Evolutionary conservation across 2,329 filamentous ascomycete species (phyloP).

Genomic region (Ophiostoma sp.): DNA sequence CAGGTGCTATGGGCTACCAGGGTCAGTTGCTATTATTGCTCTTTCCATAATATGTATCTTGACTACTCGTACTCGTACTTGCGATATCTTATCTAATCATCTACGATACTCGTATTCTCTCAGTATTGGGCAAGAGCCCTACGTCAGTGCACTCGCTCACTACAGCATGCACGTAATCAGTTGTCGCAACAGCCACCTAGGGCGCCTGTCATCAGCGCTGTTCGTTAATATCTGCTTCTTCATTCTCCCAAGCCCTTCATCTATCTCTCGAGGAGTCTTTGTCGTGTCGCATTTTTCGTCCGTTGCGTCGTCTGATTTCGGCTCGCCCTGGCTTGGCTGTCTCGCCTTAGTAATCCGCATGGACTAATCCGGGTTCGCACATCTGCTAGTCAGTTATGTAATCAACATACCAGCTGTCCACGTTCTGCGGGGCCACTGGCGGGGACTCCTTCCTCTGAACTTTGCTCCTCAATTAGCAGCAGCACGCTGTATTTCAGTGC

Average conservation of each 20-base stretch:
- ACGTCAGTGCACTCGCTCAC: constrained; percentile 5
- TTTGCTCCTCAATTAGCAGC: neutral
- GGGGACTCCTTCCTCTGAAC: neutral
- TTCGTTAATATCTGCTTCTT: neutral
- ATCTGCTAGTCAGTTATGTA: neutral
- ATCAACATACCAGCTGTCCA: neutral
- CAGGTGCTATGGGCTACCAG: neutral
- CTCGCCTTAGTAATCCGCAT: neutral
- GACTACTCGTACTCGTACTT: too few relatives aligned
- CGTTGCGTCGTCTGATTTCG: neutral
- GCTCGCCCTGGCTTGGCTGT: neutral
- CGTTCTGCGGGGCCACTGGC: neutral
- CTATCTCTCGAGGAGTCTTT: neutral
- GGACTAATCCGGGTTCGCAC: neutral
- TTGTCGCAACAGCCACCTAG: neutral
- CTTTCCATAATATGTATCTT: too few relatives aligned
- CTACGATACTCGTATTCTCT: too few relatives aligned
- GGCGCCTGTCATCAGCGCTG: neutral
- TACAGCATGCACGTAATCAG: neutral
- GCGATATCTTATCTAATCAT: too few relatives aligned
- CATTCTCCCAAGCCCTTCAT: neutral
- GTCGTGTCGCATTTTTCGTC: neutral
- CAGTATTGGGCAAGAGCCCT: neutral
- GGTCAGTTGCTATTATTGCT: neutral
- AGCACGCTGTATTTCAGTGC: neutral